These are phyloP conservation scores for Bondarzewia mesenterica DNA, from an alignment of 1,284 basidiomycete genomes.

Conservation along the genomic window DNA sequence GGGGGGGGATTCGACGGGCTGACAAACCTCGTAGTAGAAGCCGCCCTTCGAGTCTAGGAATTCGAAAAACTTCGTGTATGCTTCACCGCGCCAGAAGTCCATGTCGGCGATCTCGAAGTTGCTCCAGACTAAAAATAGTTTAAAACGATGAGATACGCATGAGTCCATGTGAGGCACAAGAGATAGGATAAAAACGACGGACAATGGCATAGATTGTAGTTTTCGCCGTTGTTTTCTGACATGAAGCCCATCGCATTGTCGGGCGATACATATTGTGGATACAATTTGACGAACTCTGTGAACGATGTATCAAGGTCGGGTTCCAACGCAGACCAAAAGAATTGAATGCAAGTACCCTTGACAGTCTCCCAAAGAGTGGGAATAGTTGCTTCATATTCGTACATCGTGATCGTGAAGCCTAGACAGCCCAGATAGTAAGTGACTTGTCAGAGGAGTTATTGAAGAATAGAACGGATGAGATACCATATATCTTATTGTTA, in stretches of 20 bases:
- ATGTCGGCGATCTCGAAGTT: constrained; percentile 75
- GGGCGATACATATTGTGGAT: constrained; percentile 56
- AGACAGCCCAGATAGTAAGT: constrained; percentile 6
- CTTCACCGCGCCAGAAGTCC: constrained; percentile 50
- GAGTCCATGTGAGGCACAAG: neutral
- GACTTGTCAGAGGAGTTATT: neutral
- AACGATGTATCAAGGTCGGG: neutral
- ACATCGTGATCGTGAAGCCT: constrained; percentile 70
- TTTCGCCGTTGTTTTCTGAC: constrained; percentile 52
- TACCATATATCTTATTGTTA: constrained; percentile 62
- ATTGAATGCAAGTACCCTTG: constrained; percentile 24
- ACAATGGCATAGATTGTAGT: constrained; percentile 75
- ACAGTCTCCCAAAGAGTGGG: constrained; percentile 67
- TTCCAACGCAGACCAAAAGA: neutral
- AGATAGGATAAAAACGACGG: constrained; percentile 13
- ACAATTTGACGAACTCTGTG: constrained; percentile 49
- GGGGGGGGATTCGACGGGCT: neutral
- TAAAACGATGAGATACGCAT: neutral
- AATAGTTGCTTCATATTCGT: constrained; percentile 71
- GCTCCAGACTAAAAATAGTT: constrained; percentile 46
- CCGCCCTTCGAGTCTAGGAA: constrained; percentile 66
- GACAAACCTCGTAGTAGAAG: constrained; percentile 65
- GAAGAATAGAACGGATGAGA: constrained; percentile 6
- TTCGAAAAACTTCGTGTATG: constrained; percentile 69
- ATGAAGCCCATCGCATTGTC: constrained; percentile 68